Percentiles rank a stretch among this genome's conserved stretches.
phyloP scores from a whole-genome alignment of 495 filamentous ascomycete species.

The Trichoderma reesei region DNA sequence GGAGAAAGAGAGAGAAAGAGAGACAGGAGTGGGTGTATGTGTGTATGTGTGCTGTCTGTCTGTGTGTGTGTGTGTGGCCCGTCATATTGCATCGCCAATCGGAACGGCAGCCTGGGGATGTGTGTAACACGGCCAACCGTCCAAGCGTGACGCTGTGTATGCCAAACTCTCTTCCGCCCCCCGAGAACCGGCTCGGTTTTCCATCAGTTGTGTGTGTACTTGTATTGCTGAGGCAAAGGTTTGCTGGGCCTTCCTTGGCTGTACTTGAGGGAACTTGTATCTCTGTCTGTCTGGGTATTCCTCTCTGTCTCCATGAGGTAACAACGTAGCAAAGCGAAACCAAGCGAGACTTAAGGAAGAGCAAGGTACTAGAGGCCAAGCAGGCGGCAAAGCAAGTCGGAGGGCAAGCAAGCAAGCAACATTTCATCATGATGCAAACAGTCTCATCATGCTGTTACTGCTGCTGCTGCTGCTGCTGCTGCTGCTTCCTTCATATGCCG shows the following conservation, averaged over 20 bases:
- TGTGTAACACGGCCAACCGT: neutral
- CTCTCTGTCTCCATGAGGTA: too few relatives aligned
- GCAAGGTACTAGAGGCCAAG: neutral
- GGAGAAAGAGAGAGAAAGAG: neutral
- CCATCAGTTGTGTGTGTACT: too few relatives aligned
- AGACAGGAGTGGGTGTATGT: neutral
- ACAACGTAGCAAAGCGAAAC: too few relatives aligned
- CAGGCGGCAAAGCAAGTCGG: too few relatives aligned
- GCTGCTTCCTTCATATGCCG: neutral
- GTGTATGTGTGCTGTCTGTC: neutral
- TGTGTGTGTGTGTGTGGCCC: neutral
- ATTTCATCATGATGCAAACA: too few relatives aligned
- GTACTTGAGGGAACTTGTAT: too few relatives aligned
- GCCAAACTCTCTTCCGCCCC: neutral
- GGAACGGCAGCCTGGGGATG: constrained; percentile 2
- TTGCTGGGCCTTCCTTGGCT: too few relatives aligned
- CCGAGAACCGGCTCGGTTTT: constrained; percentile 3
- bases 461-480: neutral
- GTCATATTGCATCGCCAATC: constrained; percentile 3
- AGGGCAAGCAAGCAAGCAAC: too few relatives aligned
- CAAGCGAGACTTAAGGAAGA: too few relatives aligned
- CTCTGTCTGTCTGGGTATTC: too few relatives aligned
- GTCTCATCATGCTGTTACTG: neutral
- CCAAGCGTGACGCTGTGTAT: constrained; percentile 7
- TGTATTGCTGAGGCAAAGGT: too few relatives aligned